phyloP scores from a whole-genome alignment of 805 yeast species.

The Kodamaea leandrae region DNA sequence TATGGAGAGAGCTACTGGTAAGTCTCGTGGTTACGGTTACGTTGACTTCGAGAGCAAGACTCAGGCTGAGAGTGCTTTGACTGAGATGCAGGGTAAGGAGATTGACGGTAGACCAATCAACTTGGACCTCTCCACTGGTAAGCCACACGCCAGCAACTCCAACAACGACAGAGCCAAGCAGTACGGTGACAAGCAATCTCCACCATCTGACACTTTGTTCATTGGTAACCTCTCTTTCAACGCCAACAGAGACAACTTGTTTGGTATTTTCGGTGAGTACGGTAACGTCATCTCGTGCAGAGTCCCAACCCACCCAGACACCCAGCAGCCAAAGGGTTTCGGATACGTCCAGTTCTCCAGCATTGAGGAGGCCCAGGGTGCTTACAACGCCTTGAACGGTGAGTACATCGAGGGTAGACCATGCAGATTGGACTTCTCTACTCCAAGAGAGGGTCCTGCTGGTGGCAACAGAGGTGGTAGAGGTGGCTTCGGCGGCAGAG shows the following conservation, averaged over 20 bases:
- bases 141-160: constrained; percentile 59
- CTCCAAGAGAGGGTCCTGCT: constrained; percentile 68
- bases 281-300: constrained; percentile 88
- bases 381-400: constrained; percentile 85
- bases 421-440: constrained; percentile 90
- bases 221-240: constrained; percentile 94
- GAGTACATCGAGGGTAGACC: constrained; percentile 87
- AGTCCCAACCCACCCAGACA: constrained; percentile 97
- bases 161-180: constrained; percentile 78
- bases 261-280: constrained; percentile 66
- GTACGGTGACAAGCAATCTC: constrained; percentile 86
- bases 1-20: constrained; percentile 86
- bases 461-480: constrained; percentile 21
- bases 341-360: constrained; percentile 92
- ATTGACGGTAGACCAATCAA: constrained; percentile 96
- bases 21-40: constrained; percentile 96
- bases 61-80: constrained; percentile 82
- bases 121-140: constrained; percentile 85
- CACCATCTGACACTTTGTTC: constrained; percentile 94
- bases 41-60: constrained; percentile 83
- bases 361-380: constrained; percentile 87
- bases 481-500: constrained; percentile 34
- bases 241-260: constrained; percentile 76
- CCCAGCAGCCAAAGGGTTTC: constrained; percentile 98
- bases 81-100: constrained; percentile 86